These are phyloP conservation scores for Neostapfia colusana DNA, from an alignment of 176 grass and related monocot genomes.

Conservation along the genomic window DNA sequence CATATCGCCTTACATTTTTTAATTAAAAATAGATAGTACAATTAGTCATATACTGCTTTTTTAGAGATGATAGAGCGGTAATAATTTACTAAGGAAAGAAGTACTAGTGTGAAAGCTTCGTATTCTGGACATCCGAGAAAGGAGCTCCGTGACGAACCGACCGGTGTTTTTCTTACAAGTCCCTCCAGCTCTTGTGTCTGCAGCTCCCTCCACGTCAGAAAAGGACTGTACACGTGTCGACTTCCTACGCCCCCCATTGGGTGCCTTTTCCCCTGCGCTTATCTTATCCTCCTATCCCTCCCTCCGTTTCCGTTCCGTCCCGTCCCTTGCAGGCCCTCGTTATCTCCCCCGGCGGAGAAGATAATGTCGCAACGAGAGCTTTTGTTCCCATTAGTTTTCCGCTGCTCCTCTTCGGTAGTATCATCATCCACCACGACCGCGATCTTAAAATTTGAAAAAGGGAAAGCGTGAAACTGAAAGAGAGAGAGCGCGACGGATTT, in stretches of 20 bases:
- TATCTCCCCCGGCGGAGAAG: constrained; percentile 12
- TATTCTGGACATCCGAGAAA: no score
- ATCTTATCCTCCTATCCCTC: constrained; percentile 41
- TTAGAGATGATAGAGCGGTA: no score
- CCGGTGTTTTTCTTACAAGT: not conserved
- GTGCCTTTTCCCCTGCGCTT: constrained; percentile 22
- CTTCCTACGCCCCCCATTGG: not conserved
- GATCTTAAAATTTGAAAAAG: not conserved
- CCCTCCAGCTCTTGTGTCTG: not conserved
- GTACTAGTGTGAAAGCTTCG: no score
- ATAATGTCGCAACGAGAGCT: constrained; percentile 18
- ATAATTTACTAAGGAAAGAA: no score
- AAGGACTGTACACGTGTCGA: constrained; percentile 35
- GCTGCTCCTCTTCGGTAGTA: not conserved
- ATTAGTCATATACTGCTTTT: no score
- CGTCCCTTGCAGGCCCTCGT: constrained; percentile 35
- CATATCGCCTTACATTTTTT: no score
- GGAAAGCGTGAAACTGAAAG: not conserved
- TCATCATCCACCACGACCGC: not conserved
- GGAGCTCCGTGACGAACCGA: constrained; percentile 18
- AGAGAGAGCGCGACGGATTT: no score
- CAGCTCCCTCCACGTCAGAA: constrained; percentile 28
- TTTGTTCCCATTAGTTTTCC: not conserved
- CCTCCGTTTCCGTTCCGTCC: constrained; percentile 5
- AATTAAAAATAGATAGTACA: no score